Conservation (phyloP, 2,329 filamentous ascomycete genomes). For the Aureobasidium sp. region DNA sequence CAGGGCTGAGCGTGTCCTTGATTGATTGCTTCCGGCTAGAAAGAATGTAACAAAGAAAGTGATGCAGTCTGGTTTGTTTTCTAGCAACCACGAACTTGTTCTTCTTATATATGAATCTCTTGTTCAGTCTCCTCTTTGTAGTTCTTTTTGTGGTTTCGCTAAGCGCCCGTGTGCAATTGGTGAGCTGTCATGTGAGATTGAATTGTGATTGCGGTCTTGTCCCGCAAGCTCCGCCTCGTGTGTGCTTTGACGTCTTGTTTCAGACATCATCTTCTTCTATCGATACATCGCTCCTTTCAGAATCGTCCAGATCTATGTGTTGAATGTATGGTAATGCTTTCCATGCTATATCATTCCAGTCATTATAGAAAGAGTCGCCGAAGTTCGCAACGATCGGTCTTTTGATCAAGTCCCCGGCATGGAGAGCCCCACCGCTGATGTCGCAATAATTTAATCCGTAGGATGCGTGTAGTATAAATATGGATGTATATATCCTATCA, state of each 20-base stretch:
- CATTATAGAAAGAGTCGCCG: neutral
- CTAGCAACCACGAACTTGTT: neutral
- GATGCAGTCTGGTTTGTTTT: neutral
- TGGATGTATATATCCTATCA: neutral
- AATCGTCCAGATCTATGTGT: neutral
- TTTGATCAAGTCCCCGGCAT: neutral
- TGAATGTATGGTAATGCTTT: neutral
- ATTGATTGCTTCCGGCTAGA: neutral
- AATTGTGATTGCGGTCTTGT: neutral
- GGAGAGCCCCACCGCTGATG: neutral
- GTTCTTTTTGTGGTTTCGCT: neutral
- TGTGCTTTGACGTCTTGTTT: neutral
- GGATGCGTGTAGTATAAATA: too few species aligned
- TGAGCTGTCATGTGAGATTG: constrained; percentile 1
- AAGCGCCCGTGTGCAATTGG: constrained; percentile 2
- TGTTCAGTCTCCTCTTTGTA: neutral
- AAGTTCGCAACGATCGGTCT: neutral
- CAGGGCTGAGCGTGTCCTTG: neutral
- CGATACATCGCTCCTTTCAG: neutral
- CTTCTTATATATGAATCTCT: neutral
- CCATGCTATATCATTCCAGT: neutral
- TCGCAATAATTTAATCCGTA: too few species aligned
- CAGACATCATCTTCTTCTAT: neutral
- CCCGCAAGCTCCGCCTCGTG: neutral
- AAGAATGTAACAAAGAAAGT: constrained; percentile 4